Conservation (phyloP, 129 eudicot genomes). For the Artemisia tridentata region DNA sequence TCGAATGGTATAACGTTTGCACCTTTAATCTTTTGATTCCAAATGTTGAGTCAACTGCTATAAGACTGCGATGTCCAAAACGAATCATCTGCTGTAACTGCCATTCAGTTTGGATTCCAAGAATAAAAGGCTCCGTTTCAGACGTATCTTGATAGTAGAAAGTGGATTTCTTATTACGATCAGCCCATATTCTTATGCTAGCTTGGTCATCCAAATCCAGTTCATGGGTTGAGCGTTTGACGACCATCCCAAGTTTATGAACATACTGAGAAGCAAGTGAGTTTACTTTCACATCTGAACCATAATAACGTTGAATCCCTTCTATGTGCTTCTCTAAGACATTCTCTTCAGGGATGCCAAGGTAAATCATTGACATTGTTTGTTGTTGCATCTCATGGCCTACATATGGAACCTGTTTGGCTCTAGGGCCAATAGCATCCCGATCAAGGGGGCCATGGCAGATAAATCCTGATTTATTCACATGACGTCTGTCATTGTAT, state of each 20-base stretch:
- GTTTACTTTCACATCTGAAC: constrained; percentile 58
- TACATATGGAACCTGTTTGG: constrained; percentile 76
- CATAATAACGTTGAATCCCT: constrained; percentile 86
- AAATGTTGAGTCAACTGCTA: constrained; percentile 89
- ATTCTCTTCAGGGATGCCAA: constrained; percentile 93
- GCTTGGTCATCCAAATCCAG: constrained; percentile 95
- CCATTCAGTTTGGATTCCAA: constrained; percentile 99
- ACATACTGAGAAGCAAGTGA: constrained; percentile 90
- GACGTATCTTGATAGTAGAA: constrained; percentile 75
- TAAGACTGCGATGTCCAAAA: constrained; percentile 79
- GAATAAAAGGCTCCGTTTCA: constrained; percentile 69
- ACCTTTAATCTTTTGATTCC: constrained; percentile 91
- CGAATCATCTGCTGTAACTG: constrained; percentile 95
- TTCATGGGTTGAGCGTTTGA: constrained; percentile 88
- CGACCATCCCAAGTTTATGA: constrained; percentile 90
- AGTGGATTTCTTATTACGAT: constrained; percentile 74
- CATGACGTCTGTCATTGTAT: constrained; percentile 80
- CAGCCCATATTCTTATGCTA: constrained; percentile 81
- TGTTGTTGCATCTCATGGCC: constrained; percentile 91
- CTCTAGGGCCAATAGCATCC: constrained; percentile 98
- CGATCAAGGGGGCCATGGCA: constrained; percentile 98
- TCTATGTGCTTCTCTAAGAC: constrained; percentile 89
- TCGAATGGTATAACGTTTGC: background rate
- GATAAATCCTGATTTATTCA: constrained; percentile 79
- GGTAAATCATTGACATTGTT: constrained; percentile 98